Evolutionary conservation across 164 flowering plant species (phyloP).

Genomic region (Vitis rotundifolia): DNA sequence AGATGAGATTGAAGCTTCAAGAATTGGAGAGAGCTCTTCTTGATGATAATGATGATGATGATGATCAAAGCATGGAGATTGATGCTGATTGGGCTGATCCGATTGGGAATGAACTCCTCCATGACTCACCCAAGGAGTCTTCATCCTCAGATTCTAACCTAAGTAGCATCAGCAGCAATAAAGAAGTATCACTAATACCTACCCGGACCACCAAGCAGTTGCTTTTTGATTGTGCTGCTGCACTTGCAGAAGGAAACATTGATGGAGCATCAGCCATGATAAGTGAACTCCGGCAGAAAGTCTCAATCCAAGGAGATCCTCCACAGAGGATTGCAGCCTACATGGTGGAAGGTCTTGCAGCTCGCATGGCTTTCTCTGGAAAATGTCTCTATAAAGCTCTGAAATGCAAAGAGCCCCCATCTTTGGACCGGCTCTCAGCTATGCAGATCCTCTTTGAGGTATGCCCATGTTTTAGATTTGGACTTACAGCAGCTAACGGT

Average conservation of each 20-base stretch:
- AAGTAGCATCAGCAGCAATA: slow-evolving; percentile 62
- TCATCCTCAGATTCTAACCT: slow-evolving; percentile 66
- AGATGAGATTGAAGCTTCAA: slow-evolving; percentile 65
- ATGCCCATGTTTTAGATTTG: slow-evolving; percentile 95
- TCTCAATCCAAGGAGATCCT: slow-evolving; percentile 94
- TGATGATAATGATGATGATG: slow-evolving; percentile 48
- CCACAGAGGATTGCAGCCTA: slow-evolving; percentile 88
- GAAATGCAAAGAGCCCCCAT: slow-evolving; percentile 90
- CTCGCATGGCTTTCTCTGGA: slow-evolving; percentile 86
- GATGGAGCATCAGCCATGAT: slow-evolving; percentile 62
- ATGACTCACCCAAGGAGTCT: slow-evolving; percentile 77
- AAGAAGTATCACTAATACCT: slow-evolving; percentile 34
- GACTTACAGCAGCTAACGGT: slow-evolving; percentile 92
- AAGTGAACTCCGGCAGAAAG: slow-evolving; percentile 65
- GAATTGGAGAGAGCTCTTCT: slow-evolving; percentile 79
- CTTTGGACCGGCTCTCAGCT: slow-evolving; percentile 83
- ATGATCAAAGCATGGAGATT: slow-evolving; percentile 57
- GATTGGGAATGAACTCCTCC: slow-evolving; percentile 28
- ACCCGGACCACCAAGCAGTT: slow-evolving; percentile 59
- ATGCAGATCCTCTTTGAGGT: slow-evolving; percentile 97
- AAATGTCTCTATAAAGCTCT: slow-evolving; percentile 75
- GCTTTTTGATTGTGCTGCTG: slow-evolving; percentile 74
- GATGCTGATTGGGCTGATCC: slow-evolving; percentile 67
- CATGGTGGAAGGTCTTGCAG: slow-evolving; percentile 98
- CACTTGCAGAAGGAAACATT: slow-evolving; percentile 68